A percentile compares a stretch with the other conserved stretches of the same genome.
These are phyloP conservation scores for barrel medic (Medicago truncatula) DNA, from an alignment of 306 rosid genomes.

Conservation along the genomic window MtrunA17r5.0-ANR NC_053046.1:43905001-43905500, in stretches of 20 bases:
- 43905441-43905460: slow-evolving; percentile 52
- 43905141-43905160: slow-evolving; percentile 78
- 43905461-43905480: slow-evolving; percentile 44
- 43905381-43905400: slow-evolving; percentile 78
- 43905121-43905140: slow-evolving; percentile 92
- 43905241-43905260: no score
- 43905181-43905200: slow-evolving; percentile 24
- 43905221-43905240: not conserved
- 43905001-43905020: slow-evolving; percentile 49
- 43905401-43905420: slow-evolving; percentile 62
- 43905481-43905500: slow-evolving; percentile 17
- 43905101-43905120: slow-evolving; percentile 87
- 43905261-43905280: not conserved
- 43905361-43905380: slow-evolving; percentile 84
- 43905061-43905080: slow-evolving; percentile 77
- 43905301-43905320: slow-evolving; percentile 78
- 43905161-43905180: slow-evolving; percentile 41
- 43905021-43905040: slow-evolving; percentile 57
- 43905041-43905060: slow-evolving; percentile 87
- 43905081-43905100: slow-evolving; percentile 74
- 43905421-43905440: slow-evolving; percentile 52
- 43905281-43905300: slow-evolving; percentile 35
- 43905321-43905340: slow-evolving; percentile 86
- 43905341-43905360: slow-evolving; percentile 96
- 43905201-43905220: slow-evolving; percentile 11